Conservation (phyloP, 176 grass and related monocot genomes). For the Carex littledalei region DNA sequence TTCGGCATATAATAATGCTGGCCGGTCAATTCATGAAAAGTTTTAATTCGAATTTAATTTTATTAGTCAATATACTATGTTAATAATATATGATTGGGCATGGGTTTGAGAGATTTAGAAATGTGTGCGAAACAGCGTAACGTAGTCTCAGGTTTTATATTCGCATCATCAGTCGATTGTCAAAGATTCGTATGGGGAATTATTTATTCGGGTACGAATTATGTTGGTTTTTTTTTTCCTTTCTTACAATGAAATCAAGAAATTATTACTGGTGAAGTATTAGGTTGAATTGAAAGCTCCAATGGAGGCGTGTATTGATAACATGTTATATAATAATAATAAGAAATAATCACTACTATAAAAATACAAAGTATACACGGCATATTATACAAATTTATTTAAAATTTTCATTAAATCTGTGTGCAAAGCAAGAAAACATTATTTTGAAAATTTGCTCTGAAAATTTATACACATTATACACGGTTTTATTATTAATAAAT, state of each 20-base stretch:
- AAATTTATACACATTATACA: no score
- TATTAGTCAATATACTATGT: not conserved
- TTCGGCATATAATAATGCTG: not conserved
- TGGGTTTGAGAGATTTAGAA: constrained; percentile 25
- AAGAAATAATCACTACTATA: not conserved
- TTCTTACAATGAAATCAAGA: not conserved
- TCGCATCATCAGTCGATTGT: constrained; percentile 3
- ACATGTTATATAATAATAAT: not conserved
- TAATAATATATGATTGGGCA: not conserved
- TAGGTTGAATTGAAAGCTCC: not conserved
- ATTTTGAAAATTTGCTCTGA: no score
- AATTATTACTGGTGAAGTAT: not conserved
- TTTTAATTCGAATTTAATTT: not conserved
- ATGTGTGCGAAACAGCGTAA: constrained; percentile 33
- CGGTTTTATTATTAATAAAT: no score
- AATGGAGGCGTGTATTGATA: not conserved
- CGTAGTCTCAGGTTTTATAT: constrained; percentile 27
- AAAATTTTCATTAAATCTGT: no score
- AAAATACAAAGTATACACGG: no score
- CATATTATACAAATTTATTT: no score
- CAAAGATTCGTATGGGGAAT: constrained; percentile 15
- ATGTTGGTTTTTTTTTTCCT: not conserved
- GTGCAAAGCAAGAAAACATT: no score
- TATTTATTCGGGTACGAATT: not conserved
- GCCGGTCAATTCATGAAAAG: not conserved